phyloP scores from a whole-genome alignment of 1,284 basidiomycete species.

The Caloboletus firmus region DNA sequence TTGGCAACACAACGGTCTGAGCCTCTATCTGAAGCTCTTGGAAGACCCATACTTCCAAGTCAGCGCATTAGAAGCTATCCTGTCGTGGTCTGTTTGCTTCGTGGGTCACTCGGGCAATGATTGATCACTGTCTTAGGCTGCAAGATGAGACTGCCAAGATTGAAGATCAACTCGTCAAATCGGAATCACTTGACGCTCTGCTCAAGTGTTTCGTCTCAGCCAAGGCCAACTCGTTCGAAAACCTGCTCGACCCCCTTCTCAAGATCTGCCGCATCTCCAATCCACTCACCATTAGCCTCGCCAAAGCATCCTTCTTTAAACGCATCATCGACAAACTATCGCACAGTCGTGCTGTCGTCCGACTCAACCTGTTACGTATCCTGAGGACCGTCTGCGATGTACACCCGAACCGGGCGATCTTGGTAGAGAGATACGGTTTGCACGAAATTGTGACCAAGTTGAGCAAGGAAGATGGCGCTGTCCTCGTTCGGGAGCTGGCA shows the following conservation, averaged over 20 bases:
- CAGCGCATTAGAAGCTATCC: slow-evolving; percentile 86
- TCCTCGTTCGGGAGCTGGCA: slow-evolving; percentile 87
- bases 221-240: slow-evolving; percentile 93
- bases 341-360: slow-evolving; percentile 82
- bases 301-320: slow-evolving; percentile 82
- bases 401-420: slow-evolving; percentile 78
- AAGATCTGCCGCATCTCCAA: slow-evolving; percentile 87
- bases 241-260: slow-evolving; percentile 87
- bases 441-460: slow-evolving; percentile 76
- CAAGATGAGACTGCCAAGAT: slow-evolving; percentile 94
- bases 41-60: slow-evolving; percentile 96
- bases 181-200: slow-evolving; percentile 68
- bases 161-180: slow-evolving; percentile 82
- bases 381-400: slow-evolving; percentile 85
- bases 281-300: slow-evolving; percentile 71
- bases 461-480: slow-evolving; percentile 81
- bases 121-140: slow-evolving; percentile 52
- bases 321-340: slow-evolving; percentile 84
- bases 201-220: slow-evolving; percentile 84
- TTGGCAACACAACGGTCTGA: slow-evolving; percentile 86
- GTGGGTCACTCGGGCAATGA: slow-evolving; percentile 1
- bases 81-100: slow-evolving; percentile 71
- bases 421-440: slow-evolving; percentile 79
- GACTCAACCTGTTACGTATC: slow-evolving; percentile 86
- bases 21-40: slow-evolving; percentile 81